phyloP scores from a whole-genome alignment of 2,329 filamentous ascomycete species.

The Pseudocercospora eumusae region DNA sequence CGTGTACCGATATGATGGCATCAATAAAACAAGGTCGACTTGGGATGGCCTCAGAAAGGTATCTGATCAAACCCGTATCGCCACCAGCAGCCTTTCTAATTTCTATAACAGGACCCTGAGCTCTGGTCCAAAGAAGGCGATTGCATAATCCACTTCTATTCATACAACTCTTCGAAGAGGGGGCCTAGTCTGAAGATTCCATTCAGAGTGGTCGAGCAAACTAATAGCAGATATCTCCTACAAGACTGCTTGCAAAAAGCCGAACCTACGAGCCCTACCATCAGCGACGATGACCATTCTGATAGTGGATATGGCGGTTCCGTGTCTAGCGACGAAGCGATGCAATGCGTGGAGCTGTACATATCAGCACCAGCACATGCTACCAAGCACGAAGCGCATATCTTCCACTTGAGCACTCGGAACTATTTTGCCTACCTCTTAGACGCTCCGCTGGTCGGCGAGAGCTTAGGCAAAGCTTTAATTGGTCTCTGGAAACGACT shows the following conservation, averaged over 20 bases:
- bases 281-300: conserved; percentile 32
- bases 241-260: conserved; percentile 44
- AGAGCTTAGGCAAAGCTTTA: conserved; percentile 64
- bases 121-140: conserved; percentile 69
- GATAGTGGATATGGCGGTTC: conserved; percentile 35
- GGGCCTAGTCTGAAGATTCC: conserved; percentile 69
- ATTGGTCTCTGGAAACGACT: conserved; percentile 67
- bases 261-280: conserved; percentile 15
- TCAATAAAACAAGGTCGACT: conserved; percentile 18
- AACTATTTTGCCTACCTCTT: conserved; percentile 76
- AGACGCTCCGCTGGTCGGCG: conserved; percentile 66
- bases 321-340: conserved; percentile 15
- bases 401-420: conserved; percentile 67
- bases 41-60: conserved; percentile 28
- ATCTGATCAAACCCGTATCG: not conserved
- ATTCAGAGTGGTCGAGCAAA: conserved; percentile 58
- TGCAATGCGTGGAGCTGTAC: conserved; percentile 58
- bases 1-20: conserved; percentile 24
- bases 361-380: conserved; percentile 64
- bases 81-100: not conserved
- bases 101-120: conserved; percentile 62
- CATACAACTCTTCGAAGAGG: conserved; percentile 62
- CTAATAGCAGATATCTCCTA: conserved; percentile 63
- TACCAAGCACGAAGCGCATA: conserved; percentile 57
- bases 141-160: conserved; percentile 69